Evolutionary conservation across 2,329 filamentous ascomycete genomes (phyloP), one percentile per base, ranked within the genome.

Genomic region (Arthrinium phaeospermum): DNA sequence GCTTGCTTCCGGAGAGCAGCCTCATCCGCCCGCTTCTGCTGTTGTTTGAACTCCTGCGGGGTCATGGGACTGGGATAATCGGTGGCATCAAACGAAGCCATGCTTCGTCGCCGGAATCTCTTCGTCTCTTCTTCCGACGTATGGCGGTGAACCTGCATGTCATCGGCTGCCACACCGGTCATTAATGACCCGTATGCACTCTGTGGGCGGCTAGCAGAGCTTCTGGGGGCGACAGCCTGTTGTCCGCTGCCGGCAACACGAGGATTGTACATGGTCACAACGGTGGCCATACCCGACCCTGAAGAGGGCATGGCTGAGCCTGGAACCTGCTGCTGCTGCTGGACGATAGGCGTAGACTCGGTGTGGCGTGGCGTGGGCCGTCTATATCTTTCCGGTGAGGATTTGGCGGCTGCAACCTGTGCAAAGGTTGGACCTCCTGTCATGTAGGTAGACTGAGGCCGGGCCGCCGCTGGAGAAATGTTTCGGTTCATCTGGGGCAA

Each of bases 311-410:
- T 78, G 30, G 84, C 83, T 47, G 86, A 86, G 71, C 79, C 80
- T 61, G 77, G 79, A 8, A 64, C n/a, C 27, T 71, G 76, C 51
- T 73, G 75, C 45, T 80, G 82, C 64, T 79, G 74, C 64, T 79
- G 74, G 12, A 74, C 74, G 61, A 79, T 71, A 2, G 77, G 73
- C n/a, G 80, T 76, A 75, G 84, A 87, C 75, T 91, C 90, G 22
- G 85, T 82, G 73, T 89, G 86, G 75, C 89, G 88, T 72, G 88
- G 86, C 71, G 87, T 87, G 73, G 87, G 82, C 69, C 95, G 92
- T 77, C 95, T 90, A 81, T 98, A 98, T 73, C 96, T 91, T 80
- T 98, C 95, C 1, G 94, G 94, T 1, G 93, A 91, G 30, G 91
- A 86, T 78, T 94, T 95, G 67, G 86, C 82, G 30, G 90, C 86